Base-by-base conservation (phyloP, 306 rosid genomes). In the Cotoneaster glaucophyllus region DNA sequence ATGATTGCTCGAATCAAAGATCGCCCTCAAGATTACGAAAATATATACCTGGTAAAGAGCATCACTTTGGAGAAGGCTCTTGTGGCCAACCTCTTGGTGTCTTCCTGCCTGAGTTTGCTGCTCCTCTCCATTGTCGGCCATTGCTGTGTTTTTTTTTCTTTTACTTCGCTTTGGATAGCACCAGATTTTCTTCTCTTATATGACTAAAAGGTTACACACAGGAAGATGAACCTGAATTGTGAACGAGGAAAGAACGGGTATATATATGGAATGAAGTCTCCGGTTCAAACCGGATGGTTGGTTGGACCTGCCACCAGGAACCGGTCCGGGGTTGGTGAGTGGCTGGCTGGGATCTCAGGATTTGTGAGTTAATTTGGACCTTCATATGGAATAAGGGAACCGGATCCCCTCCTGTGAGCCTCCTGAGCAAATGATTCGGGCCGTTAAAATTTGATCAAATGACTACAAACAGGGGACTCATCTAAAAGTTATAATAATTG, bases 41-140 rank as follows among this genome's bases (percentile, higher is more conserved):
- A 48, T 4, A 45, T 45, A 10, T 82, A 87, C 97, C 97, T 93
- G 98, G 69, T 89, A 93, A 29, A 93, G 96, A 81, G 91, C 98
- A 86, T 93, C 98, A 75, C 97, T 93, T 62, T 91, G 98, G 44
- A 93, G 84, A 77, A 93, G 97, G 77, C 98, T 93, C 86, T 93
- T 93, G 91, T 93, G 98, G 81, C 98, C 98, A 72, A 93, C 98
- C 79, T 91, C 98, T 69, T 91, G 97, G 86, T 94, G 98, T 84
- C 94, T 87, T 44, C 85, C 87, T 69, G 86, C 78, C 81, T 93
- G 86, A 39, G 62, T 83, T 72, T 88, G 86, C 29, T 83, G 77
- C 24, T 83, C 89, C 15, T 88, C 93, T 22, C 76, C 90, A 39
- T 76, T 88, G 82, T 28, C 79, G 14, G 97, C 98, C 98, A 93